Evolutionary conservation across 345 rosid genomes (phyloP), one percentile per base, ranked within the genome.

Genomic region (Sonneratia alba): DNA sequence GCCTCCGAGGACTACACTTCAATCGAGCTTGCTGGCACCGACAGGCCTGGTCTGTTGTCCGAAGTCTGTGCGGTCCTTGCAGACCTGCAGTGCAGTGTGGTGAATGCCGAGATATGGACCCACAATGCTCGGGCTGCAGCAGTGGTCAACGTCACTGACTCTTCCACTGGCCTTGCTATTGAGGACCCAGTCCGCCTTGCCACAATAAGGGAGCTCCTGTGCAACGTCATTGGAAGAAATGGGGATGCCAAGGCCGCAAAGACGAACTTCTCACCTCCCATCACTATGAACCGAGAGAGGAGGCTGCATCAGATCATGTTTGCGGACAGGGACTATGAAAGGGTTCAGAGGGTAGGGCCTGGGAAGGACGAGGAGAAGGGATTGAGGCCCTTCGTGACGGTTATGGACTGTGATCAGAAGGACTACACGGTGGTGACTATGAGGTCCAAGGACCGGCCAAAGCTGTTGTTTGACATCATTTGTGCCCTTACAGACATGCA

Each of bases 401-500:
- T 91, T 62, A 82, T 83, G 81, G 91, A 93, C 57, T 72, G 76
- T 79, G 85, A 86, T 6, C 96, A 91, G 82, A 87, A 81, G 73
- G 93, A 91, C 78, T 91, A 93, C 77, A 87, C 97, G 0, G 86
- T 91, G 61, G 77, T 93, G 49, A 88, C 98, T 16, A 85, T 91
- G 92, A 89, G 87, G 72, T 88, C 96, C 16, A 87, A 82, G 76
- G 97, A 91, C 77, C 85, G 97, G 36, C 96, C 98, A 11, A 92
- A 92, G 76, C 74, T 90, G 70, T 79, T 92, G 83, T 92, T 90
- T 61, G 98, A 92, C 75, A 89, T 87, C 9, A 86, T 92, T 45
- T 92, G 98, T 86, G 90, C 96, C 36, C 71, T 93, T 61, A 91
- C 98, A 21, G 98, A 91, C 81, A 91, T 93, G 98, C 87, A 93